Evolutionary conservation across 225 moss, liverwort and hornwort species (phyloP), one percentile per base, ranked within the genome.

Genomic region (Polytrichum formosum): DNA sequence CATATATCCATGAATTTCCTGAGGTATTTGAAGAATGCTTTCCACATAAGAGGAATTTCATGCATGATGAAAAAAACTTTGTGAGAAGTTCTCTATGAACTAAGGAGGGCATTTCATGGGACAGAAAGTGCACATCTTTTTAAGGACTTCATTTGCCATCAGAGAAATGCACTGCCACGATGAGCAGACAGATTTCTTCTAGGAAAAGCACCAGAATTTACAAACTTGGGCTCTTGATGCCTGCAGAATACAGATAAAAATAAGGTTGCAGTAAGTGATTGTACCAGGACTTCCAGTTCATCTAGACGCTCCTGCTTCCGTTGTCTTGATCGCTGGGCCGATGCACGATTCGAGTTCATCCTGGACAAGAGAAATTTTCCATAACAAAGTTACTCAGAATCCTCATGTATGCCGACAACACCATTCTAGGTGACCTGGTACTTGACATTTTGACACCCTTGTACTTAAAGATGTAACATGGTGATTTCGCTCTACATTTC

Each of bases 261-360:
- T 16, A 63, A 26, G 17, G 18, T 63, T 18, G 28, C 23, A 63
- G 27, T 63, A 63, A 18, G 18, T 17, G 13, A 31, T 31, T n/a
- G 19, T 81, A 87, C 87, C 87, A 87, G 35, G 72, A 87, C 76
- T 73, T 87, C 87, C 17, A 87, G 84, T 71, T 87, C 78, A 33
- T 84, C 84, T 56, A 87, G 55, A 77, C 87, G 87, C 9, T 84
- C 84, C 72, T 87, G 87, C 74, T 81, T 84, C 75, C 84, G 75
- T 66, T 84, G 84, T 63, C 87, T 84, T 6, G 83, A 87, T 35
- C 87, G 74, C 64, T 87, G 87, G 4, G 87, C 87, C 16, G 84
- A 87, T 29, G 84, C 84, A 64, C 87, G 84, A 66, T 84, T 87
- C 18, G 87, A 87, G 17, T 76, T 78, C 87, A 87, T 87, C 75